Evolutionary conservation across 352 stramenopile genomes (phyloP), one percentile per base, ranked within the genome.

Genomic region (Phytopythium boreale): DNA sequence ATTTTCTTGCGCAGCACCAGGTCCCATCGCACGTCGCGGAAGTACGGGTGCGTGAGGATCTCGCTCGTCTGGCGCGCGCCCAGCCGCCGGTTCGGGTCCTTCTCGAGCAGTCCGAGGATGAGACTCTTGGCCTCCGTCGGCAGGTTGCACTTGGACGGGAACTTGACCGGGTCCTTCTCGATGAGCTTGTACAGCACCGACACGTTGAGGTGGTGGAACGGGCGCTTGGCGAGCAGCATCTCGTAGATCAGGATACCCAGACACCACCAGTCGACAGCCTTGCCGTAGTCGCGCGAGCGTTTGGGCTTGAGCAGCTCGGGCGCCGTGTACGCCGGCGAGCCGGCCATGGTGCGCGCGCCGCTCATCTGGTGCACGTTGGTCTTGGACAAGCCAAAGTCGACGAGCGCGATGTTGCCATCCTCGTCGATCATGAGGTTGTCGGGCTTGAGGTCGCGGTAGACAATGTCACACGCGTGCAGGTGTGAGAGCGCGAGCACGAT

Each of bases 381-480:
- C 73, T 98, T 98, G 36, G 84, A 93, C 2, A 98, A 70, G 7
- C 95, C 95, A 68, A 98, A 98, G 64, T 98, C 95, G 2, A 97
- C 95, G 12, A 98, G 71, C n/a, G 91, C 89, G 24, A 98, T 80
- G 70, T 98, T 97, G 50, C 93, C 95, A 39, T 96, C 88, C 11
- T 93, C 79, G 69, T 98, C 95, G 52, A 98, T 88, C 74, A 98
- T 96, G 53, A 98, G 91, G 71, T 98, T 98, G 67, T 98, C 93
- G 2, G 96, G 96, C 64, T 99, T 99, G 24, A 98, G 70, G 63
- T 99, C 96, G 57, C 91, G 87, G 73, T 98, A 98, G 15, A 98
- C 90, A 69, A 98, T 97, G 75, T 98, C 90, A 57, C 87, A 94
- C 14, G 90, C 84, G 70, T 98, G 94, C 19, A 98, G 59, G 66